phyloP scores from a whole-genome alignment of 2,329 filamentous ascomycete species.

The Pleochaeta shiraiana region DNA sequence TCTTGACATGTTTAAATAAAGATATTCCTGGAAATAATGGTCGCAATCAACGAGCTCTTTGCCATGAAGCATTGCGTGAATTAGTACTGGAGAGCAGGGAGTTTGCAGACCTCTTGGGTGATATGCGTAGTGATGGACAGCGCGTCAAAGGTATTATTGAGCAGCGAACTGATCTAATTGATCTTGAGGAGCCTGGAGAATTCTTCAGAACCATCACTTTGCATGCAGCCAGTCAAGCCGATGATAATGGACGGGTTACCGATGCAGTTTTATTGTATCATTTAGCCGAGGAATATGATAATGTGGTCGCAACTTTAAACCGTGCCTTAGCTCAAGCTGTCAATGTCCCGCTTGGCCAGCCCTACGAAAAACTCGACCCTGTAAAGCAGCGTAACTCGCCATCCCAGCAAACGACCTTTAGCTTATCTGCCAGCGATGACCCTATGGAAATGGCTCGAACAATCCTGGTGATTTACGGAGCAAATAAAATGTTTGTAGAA shows the following conservation, averaged over 20 bases:
- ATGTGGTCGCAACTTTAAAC: constrained; percentile 77
- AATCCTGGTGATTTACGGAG: constrained; percentile 39
- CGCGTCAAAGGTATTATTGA: constrained; percentile 77
- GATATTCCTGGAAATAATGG: constrained; percentile 58
- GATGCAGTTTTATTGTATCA: constrained; percentile 93
- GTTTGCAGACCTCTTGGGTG: constrained; percentile 82
- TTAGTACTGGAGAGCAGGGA: constrained; percentile 93
- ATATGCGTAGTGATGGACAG: constrained; percentile 68
- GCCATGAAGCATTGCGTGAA: constrained; percentile 81
- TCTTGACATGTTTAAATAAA: constrained; percentile 75
- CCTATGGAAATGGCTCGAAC: constrained; percentile 38
- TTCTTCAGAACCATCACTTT: constrained; percentile 85
- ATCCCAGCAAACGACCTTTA: constrained; percentile 22
- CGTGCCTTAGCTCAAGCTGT: constrained; percentile 78
- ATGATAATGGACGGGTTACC: constrained; percentile 81
- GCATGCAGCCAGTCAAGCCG: constrained; percentile 77
- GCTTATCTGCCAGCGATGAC: constrained; percentile 45
- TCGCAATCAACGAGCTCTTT: constrained; percentile 56
- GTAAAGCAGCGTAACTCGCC: constrained; percentile 21
- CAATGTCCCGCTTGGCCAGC: constrained; percentile 64
- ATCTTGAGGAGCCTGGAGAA: constrained; percentile 55
- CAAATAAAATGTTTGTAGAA: constrained; percentile 35
- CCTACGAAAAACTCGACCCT: constrained; percentile 45
- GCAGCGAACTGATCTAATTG: constrained; percentile 61
- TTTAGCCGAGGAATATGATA: constrained; percentile 85